Evolutionary conservation across 176 grass and related monocot genomes (phyloP), one percentile per base, ranked within the genome.

Genomic region (Zizania latifolia): DNA sequence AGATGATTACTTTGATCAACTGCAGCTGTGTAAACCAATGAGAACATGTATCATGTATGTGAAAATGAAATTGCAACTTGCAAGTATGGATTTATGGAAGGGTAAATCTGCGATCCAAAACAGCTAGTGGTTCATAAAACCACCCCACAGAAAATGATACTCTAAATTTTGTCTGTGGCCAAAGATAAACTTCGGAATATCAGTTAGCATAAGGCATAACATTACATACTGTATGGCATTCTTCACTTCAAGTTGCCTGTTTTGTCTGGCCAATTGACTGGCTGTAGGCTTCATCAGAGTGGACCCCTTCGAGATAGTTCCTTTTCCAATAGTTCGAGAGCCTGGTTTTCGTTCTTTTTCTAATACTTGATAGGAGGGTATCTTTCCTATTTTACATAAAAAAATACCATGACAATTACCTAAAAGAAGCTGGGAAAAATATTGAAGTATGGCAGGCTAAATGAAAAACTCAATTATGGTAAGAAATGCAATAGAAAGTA

Each of bases 211-310:
- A 68, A 53, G 32, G 40, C 41, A 75, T 26, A 43, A 22, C 56
- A 45, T 28, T 34, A 80, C 81, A 69, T 85, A 97, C 94, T 38
- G 68, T 9, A 41, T 78, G 22, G 35, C 2, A 65, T 58, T 71
- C 56, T 85, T 88, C 31, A 54, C 8, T 82, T 82, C 69, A 6
- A 36, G 30, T 53, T 56, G 56, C 28, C 28, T 82, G 55, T 76
- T 90, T 90, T 94, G 86, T 77, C 85, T 94, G 0, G 95, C 95
- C 65, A 99, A 63, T 71, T 99, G 91, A 76, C 95, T 83, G 21
- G 82, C 92, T 73, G 95, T 99, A 71, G 89, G 92, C 59, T 92
- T 99, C 95, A 99, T 92, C 54, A 99, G 65, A 37, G 91, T 94
- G 36, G 95, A 99, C 41, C 46, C 61, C 86, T 61, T 94, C 6